These are phyloP conservation scores for Gossypium schwendimanii DNA, from an alignment of 441 rosid genomes.

Conservation along the genomic window DNA sequence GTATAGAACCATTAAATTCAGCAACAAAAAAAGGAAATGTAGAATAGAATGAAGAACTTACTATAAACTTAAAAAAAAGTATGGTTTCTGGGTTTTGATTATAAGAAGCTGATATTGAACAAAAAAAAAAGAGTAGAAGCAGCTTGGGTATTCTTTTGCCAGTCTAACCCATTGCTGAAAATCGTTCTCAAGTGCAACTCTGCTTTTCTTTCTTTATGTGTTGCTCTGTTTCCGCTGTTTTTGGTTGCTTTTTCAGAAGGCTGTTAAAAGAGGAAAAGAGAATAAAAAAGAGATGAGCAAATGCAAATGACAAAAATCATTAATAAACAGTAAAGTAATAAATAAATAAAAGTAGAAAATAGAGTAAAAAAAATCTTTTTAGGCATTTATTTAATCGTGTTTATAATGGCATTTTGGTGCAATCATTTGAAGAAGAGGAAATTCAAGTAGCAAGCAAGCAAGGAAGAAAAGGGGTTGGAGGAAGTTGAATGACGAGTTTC, in stretches of 20 bases:
- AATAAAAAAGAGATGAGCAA: background rate
- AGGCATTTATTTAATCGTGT: background rate
- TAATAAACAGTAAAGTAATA: background rate
- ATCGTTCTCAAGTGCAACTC: constrained; percentile 14
- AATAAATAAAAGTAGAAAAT: background rate
- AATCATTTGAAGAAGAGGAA: background rate
- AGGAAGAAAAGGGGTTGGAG: background rate
- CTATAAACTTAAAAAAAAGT: background rate
- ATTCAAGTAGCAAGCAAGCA: background rate
- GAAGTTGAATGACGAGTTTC: constrained; percentile 16
- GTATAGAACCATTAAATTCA: background rate
- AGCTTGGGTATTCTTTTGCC: constrained; percentile 5
- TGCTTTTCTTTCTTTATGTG: constrained; percentile 4
- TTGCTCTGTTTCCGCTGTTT: constrained; percentile 5
- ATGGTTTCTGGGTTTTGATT: background rate
- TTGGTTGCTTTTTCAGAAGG: constrained; percentile 16
- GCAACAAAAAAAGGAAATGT: background rate
- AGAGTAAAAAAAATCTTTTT: background rate
- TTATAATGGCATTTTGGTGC: background rate
- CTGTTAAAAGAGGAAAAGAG: background rate
- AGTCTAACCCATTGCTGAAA: constrained; percentile 26
- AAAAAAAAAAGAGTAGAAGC: background rate
- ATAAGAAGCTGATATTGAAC: background rate
- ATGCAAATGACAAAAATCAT: background rate
- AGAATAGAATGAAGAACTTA: constrained; percentile 15